Conservation (phyloP, 139 green algal genomes). For the Trebouxia sp. region DNA sequence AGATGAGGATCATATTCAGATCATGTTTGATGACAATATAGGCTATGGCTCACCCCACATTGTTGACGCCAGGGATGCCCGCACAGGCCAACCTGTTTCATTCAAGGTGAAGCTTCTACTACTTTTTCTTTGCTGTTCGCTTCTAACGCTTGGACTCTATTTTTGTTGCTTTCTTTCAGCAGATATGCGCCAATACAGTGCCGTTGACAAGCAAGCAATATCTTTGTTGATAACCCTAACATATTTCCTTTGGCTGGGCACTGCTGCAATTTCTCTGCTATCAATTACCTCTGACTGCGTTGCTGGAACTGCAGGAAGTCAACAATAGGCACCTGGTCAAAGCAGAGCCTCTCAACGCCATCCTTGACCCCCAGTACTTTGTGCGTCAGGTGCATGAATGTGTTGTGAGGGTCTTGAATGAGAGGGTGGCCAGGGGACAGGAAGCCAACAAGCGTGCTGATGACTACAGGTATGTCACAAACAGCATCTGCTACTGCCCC, state of each 20-base stretch:
- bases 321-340: slow-evolving; percentile 36
- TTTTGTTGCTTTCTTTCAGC: too few relatives aligned
- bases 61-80: slow-evolving; percentile 39
- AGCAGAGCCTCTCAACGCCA: slow-evolving; percentile 46
- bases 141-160: too few relatives aligned
- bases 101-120: slow-evolving; percentile 41
- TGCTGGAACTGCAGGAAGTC: slow-evolving; percentile 28
- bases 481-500: neutral
- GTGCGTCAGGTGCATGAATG: slow-evolving; percentile 49
- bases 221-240: too few relatives aligned
- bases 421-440: slow-evolving; percentile 5
- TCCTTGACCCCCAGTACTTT: slow-evolving; percentile 48
- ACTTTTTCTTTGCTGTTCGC: neutral
- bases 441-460: neutral
- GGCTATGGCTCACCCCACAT: slow-evolving; percentile 42
- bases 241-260: too few relatives aligned
- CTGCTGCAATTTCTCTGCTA: too few relatives aligned
- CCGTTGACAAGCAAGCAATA: too few relatives aligned
- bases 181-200: too few relatives aligned
- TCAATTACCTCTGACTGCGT: too few relatives aligned
- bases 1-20: slow-evolving; percentile 24
- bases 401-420: slow-evolving; percentile 42
- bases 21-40: slow-evolving; percentile 59
- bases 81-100: slow-evolving; percentile 30
- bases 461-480: neutral